Evolutionary conservation across 2,329 filamentous ascomycete species (phyloP).

Genomic region (Botrytis galanthina): DNA sequence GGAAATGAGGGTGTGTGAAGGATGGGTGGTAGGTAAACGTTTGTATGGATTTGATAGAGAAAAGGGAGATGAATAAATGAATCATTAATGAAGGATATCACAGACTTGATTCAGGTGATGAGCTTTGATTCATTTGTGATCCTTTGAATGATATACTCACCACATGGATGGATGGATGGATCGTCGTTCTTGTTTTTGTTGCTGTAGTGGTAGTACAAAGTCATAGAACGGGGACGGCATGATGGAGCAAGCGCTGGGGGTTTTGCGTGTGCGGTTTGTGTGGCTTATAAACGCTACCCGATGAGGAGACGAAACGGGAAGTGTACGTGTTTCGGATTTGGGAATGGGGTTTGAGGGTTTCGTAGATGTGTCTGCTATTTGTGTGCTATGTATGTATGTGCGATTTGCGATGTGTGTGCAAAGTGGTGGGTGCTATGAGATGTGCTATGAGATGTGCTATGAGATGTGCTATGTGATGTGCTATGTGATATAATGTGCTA

Average conservation of each 20-base stretch:
- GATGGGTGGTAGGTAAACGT: neutral
- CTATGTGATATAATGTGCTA: no score
- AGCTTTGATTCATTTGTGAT: neutral
- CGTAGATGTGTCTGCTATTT: neutral
- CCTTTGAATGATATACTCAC: neutral
- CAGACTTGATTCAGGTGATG: neutral
- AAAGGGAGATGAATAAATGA: neutral
- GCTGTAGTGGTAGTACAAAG: neutral
- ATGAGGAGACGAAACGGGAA: neutral
- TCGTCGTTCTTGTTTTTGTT: neutral
- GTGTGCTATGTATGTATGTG: neutral
- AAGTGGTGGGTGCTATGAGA: no score
- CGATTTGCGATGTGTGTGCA: no score
- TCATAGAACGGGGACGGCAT: neutral
- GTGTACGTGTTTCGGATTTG: neutral
- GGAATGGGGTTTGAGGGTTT: neutral
- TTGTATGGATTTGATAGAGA: neutral
- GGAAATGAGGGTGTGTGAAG: neutral
- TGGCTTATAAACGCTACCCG: no score
- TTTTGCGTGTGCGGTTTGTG: neutral
- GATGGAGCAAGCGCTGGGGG: neutral
- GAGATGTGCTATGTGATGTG: neutral
- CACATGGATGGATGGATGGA: neutral
- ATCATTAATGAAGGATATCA: neutral
- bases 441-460: no score